Base-by-base conservation (phyloP, 148 eudicot genomes). In the Talinum fruticosum region DNA sequence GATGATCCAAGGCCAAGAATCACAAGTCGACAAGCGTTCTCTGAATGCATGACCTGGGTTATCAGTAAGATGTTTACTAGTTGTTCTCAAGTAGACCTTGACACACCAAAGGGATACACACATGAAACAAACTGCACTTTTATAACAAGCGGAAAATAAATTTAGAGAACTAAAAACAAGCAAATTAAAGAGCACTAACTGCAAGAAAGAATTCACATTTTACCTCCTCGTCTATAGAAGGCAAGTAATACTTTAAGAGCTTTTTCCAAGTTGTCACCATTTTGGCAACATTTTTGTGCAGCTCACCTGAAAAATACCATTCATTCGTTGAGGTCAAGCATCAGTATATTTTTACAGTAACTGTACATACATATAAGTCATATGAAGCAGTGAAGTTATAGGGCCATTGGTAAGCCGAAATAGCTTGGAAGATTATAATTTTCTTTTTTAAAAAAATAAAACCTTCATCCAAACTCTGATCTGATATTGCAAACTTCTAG, bases 171-270 rank as follows among this genome's bases (percentile, higher is more conserved):
- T 0, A 37, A 59, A 45, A 10, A 35, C 28, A 73, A 49, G 62
- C 5, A 24, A 30, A 8, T 34, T 29, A 57, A 33, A 51, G 32
- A 53, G 66, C 75, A 67, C 29, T 13, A 59, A 75, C 21, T n/a
- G 36, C 36, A 54, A 51, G 18, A 26, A 32, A 18, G n/a, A n/a
- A 69, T 30, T 29, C 23, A 34, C 61, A 45, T 33, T 80, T 78
- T 61, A 93, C 98, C 98, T 94, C 92, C 84, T 94, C 98, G 64
- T 94, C 98, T 68, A 87, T 72, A 82, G 92, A 84, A 19, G 87
- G 79, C 70, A 94, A 81, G 79, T 90, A 94, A 82, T 84, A 86
- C 82, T 89, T 92, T 37, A 94, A 79, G 77, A 94, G 85, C 82
- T 78, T 87, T 72, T 84, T 73, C 97, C 97, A 94, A 61, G 87